A percentile compares a stretch with the other conserved stretches of the same genome.
Evolutionary conservation across 139 green algal genomes (phyloP).

Genomic region (Ettlia oleoabundans): DNA sequence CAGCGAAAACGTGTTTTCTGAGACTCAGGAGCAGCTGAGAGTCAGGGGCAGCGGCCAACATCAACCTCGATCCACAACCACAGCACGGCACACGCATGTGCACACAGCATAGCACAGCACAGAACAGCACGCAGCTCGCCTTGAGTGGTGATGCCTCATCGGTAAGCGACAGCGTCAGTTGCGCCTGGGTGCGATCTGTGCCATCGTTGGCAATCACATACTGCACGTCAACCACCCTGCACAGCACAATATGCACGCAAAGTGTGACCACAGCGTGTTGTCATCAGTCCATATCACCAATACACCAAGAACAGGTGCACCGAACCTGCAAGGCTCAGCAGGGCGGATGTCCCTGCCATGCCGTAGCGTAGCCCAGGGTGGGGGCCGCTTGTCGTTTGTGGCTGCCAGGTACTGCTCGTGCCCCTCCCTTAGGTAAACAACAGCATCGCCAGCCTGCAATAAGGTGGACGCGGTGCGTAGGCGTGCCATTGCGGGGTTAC

Average conservation of each 20-base stretch:
- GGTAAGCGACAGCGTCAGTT: constrained; percentile 17
- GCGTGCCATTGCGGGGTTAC: background rate
- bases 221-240: constrained; percentile 45
- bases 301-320: too few relatives aligned
- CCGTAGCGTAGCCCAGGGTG: constrained; percentile 48
- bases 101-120: too few relatives aligned
- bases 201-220: constrained; percentile 61
- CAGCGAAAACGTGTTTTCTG: too few relatives aligned
- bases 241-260: background rate
- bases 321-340: constrained; percentile 54
- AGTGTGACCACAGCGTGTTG: background rate
- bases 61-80: too few relatives aligned
- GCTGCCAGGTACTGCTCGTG: constrained; percentile 48
- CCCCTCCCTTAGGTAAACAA: constrained; percentile 73
- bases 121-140: background rate
- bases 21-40: background rate
- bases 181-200: constrained; percentile 27
- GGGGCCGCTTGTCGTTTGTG: constrained; percentile 47
- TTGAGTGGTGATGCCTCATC: constrained; percentile 36
- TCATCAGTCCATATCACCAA: too few relatives aligned
- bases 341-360: constrained; percentile 44
- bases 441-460: constrained; percentile 62
- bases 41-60: background rate
- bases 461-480: background rate
- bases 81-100: too few relatives aligned